A percentile compares a stretch with the other conserved stretches of the same genome.
Evolutionary conservation across 441 rosid genomes (phyloP).

Genomic region (Aleurites moluccanus): DNA sequence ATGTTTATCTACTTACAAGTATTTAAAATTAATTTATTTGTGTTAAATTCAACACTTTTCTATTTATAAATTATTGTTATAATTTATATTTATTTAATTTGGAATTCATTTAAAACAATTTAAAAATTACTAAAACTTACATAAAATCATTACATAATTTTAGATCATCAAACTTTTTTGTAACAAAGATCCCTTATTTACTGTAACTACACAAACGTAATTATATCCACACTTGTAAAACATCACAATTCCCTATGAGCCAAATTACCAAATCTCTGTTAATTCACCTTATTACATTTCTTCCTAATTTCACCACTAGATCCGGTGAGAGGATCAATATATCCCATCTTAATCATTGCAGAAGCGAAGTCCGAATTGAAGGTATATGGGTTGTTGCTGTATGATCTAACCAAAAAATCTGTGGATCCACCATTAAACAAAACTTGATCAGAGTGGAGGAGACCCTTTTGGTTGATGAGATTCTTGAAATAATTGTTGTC

Average conservation of each 20-base stretch:
- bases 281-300: conserved; percentile 43
- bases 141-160: no score
- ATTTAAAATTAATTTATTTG: no score
- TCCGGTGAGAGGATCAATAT: conserved; percentile 51
- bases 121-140: no score
- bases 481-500: conserved; percentile 48
- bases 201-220: neutral
- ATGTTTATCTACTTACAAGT: no score
- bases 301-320: conserved; percentile 51
- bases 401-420: conserved; percentile 45
- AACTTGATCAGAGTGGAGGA: conserved; percentile 56
- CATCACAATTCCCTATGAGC: neutral
- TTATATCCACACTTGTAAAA: neutral
- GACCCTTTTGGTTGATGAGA: conserved; percentile 42
- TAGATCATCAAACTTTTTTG: no score
- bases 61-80: no score
- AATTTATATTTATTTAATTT: no score
- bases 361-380: conserved; percentile 46
- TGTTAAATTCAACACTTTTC: no score
- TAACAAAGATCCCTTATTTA: neutral
- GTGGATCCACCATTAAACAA: conserved; percentile 57
- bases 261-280: neutral
- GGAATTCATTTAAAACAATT: no score
- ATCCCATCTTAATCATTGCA: conserved; percentile 60
- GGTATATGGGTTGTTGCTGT: conserved; percentile 25